Conservation (phyloP, 2,329 filamentous ascomycete species). For the Penicillium sp. region DNA sequence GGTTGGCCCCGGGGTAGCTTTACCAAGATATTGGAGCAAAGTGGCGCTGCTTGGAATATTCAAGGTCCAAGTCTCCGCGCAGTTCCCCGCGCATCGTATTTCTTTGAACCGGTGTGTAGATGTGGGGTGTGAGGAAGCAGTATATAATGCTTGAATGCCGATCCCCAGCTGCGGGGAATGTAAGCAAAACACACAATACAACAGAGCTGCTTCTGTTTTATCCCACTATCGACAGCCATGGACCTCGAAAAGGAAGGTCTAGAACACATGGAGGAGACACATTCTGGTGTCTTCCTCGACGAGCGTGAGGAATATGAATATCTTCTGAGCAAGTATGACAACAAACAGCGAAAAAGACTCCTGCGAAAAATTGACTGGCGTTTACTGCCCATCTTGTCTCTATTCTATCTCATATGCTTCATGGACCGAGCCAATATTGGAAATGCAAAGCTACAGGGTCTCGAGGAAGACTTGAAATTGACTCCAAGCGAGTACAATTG, state of each 20-base stretch:
- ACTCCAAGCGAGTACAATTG: not conserved
- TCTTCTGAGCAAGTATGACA: not conserved
- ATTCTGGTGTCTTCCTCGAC: not conserved
- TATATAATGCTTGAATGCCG: no score
- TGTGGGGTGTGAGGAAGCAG: no score
- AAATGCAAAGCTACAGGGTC: not conserved
- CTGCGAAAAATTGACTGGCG: conserved; percentile 1
- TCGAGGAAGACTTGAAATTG: not conserved
- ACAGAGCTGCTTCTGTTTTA: no score
- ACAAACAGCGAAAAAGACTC: not conserved
- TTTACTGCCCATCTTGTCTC: not conserved
- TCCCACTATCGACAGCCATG: not conserved
- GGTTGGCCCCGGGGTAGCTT: no score
- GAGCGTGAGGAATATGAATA: not conserved
- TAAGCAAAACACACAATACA: no score
- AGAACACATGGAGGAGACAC: not conserved
- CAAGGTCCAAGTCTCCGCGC: no score
- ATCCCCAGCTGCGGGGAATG: no score
- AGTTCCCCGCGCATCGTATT: no score
- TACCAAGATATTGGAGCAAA: no score
- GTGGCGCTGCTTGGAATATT: no score
- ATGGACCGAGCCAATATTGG: not conserved
- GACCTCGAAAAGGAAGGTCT: not conserved
- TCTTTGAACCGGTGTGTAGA: no score
- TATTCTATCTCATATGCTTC: not conserved